These are phyloP conservation scores for Verticillium klebahnii DNA, from an alignment of 2,329 filamentous ascomycete genomes.

Conservation along the genomic window DNA sequence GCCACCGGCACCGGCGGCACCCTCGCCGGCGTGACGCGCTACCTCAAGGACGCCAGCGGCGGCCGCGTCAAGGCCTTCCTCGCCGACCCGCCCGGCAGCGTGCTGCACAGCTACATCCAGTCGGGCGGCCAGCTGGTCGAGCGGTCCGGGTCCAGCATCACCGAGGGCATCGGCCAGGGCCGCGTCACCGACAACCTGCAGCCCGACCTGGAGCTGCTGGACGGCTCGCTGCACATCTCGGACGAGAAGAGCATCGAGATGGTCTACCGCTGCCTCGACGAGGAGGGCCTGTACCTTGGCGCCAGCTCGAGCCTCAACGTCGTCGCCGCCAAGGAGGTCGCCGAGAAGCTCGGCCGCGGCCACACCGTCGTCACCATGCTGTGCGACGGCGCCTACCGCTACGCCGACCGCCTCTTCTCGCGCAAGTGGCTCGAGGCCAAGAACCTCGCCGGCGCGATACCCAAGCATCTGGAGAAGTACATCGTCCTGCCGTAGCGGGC, in stretches of 20 bases:
- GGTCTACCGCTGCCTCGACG: conserved; percentile 94
- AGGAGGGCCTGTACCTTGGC: conserved; percentile 92
- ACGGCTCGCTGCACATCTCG: conserved; percentile 77
- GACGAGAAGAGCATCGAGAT: conserved; percentile 96
- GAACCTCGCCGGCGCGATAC: conserved; percentile 75
- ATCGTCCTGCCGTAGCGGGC: conserved; percentile 72
- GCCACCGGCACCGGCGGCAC: conserved; percentile 92
- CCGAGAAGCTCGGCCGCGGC: conserved; percentile 81
- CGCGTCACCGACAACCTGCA: conserved; percentile 91
- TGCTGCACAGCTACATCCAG: conserved; percentile 86
- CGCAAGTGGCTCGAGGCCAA: conserved; percentile 86
- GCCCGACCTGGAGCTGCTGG: conserved; percentile 78
- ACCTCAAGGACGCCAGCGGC: conserved; percentile 75
- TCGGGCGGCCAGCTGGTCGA: conserved; percentile 82
- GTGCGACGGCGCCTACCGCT: conserved; percentile 95
- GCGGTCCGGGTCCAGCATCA: conserved; percentile 81
- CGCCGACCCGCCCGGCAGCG: conserved; percentile 89
- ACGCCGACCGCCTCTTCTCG: conserved; percentile 90
- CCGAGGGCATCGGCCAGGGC: conserved; percentile 95
- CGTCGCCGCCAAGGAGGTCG: conserved; percentile 89
- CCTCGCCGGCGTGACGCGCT: conserved; percentile 81
- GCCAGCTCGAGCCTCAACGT: conserved; percentile 94
- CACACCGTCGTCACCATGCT: conserved; percentile 91
- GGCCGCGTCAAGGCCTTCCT: conserved; percentile 83
- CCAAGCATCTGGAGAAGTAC: conserved; percentile 83